A percentile compares a stretch with the other conserved stretches of the same genome.
Conservation (phyloP, 345 rosid species). For the Melaleuca alternifolia region DNA sequence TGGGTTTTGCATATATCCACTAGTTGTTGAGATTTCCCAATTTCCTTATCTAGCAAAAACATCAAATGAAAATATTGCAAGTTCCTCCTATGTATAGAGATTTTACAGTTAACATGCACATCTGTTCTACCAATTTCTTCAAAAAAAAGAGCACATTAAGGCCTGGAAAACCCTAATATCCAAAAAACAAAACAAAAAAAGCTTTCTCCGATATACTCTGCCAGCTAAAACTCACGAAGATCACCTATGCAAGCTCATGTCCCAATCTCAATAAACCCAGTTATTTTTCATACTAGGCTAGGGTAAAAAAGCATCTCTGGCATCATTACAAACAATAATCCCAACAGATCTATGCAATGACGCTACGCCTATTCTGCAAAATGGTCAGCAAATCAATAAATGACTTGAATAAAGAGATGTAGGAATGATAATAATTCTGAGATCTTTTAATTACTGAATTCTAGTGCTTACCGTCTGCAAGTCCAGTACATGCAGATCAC, state of each 20-base stretch:
- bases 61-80: not conserved
- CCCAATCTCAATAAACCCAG: not conserved
- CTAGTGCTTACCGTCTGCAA: constrained; percentile 59
- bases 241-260: not conserved
- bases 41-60: not conserved
- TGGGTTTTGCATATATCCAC: not conserved
- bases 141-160: not conserved
- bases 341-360: not conserved
- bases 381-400: not conserved
- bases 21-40: not conserved
- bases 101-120: not conserved
- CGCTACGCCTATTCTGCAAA: not conserved
- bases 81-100: not conserved
- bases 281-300: not conserved
- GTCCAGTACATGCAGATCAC: constrained; percentile 89
- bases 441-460: not conserved
- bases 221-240: not conserved
- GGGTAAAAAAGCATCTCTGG: not conserved
- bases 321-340: not conserved
- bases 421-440: not conserved
- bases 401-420: not conserved
- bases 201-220: not conserved
- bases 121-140: not conserved
- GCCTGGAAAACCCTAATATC: not conserved
- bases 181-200: not conserved